phyloP scores from a whole-genome alignment of 2,329 filamentous ascomycete species.

The Aspergillus sp. region DNA sequence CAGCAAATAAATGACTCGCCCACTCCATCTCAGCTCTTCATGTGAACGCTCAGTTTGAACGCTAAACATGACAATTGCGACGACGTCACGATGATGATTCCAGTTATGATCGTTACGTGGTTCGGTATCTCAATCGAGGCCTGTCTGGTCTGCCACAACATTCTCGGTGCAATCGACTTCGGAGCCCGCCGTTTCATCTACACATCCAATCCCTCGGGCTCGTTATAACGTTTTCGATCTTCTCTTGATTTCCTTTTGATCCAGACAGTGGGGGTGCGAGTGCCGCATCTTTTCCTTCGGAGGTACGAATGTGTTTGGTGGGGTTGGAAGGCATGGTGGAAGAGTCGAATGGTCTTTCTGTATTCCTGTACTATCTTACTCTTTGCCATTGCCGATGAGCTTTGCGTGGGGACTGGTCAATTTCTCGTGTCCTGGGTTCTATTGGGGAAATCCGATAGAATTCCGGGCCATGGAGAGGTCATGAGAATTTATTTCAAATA shows the following conservation, averaged over 20 bases:
- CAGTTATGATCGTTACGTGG: constrained; percentile 32
- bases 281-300: constrained; percentile 25
- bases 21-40: constrained; percentile 55
- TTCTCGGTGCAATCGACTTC: constrained; percentile 20
- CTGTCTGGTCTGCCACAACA: constrained; percentile 24
- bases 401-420: constrained; percentile 41
- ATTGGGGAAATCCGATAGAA: constrained; percentile 16
- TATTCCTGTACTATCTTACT: constrained; percentile 19
- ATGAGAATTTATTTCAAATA: constrained; percentile 37
- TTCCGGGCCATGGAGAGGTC: constrained; percentile 40
- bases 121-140: constrained; percentile 26
- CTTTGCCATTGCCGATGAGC: constrained; percentile 21
- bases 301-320: constrained; percentile 37
- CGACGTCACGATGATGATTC: constrained; percentile 37
- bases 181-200: constrained; percentile 31
- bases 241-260: constrained; percentile 16
- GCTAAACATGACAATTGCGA: constrained; percentile 39
- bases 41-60: constrained; percentile 40
- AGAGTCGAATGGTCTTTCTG: constrained; percentile 10
- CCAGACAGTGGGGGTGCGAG: constrained; percentile 23
- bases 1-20: constrained; percentile 69
- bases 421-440: constrained; percentile 25
- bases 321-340: constrained; percentile 34
- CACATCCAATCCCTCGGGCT: constrained; percentile 32
- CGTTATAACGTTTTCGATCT: constrained; percentile 32